These are phyloP conservation scores for Ophioceras dolichostomum DNA, from an alignment of 2,329 filamentous ascomycete genomes.

Conservation along the genomic window DNA sequence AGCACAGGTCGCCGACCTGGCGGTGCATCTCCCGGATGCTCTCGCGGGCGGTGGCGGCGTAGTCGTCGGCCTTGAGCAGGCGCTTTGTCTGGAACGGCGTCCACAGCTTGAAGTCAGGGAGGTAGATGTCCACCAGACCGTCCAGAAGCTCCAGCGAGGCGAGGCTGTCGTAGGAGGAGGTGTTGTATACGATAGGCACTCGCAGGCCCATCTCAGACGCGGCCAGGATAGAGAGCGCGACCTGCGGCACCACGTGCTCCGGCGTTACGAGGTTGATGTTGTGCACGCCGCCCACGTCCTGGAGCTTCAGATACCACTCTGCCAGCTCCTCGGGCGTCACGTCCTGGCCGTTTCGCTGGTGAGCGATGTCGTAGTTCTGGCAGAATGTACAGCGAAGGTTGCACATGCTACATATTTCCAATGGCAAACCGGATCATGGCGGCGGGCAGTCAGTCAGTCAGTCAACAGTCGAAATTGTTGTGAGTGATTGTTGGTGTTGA, in stretches of 20 bases:
- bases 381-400: conserved; percentile 65
- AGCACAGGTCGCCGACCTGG: conserved; percentile 74
- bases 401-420: conserved; percentile 34
- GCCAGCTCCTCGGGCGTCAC: conserved; percentile 67
- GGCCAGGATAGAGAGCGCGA: conserved; percentile 63
- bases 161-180: conserved; percentile 66
- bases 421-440: too few relatives aligned
- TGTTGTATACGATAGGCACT: conserved; percentile 75
- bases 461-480: too few relatives aligned
- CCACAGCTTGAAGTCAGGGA: conserved; percentile 87
- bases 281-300: conserved; percentile 68
- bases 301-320: conserved; percentile 70
- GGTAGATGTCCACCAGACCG: conserved; percentile 72
- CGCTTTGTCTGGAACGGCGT: conserved; percentile 50
- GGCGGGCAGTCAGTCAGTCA: too few relatives aligned
- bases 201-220: conserved; percentile 57
- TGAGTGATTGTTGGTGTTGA: neutral
- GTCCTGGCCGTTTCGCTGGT: conserved; percentile 70
- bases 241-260: conserved; percentile 77
- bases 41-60: conserved; percentile 58
- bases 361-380: conserved; percentile 75
- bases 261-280: conserved; percentile 85
- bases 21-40: conserved; percentile 70
- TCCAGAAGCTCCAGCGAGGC: conserved; percentile 62
- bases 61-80: conserved; percentile 68